Percentiles rank a stretch among this genome's conserved stretches.
Evolutionary conservation across 306 rosid species (phyloP).

Genomic region (Astragalus glycyphyllos): DNA sequence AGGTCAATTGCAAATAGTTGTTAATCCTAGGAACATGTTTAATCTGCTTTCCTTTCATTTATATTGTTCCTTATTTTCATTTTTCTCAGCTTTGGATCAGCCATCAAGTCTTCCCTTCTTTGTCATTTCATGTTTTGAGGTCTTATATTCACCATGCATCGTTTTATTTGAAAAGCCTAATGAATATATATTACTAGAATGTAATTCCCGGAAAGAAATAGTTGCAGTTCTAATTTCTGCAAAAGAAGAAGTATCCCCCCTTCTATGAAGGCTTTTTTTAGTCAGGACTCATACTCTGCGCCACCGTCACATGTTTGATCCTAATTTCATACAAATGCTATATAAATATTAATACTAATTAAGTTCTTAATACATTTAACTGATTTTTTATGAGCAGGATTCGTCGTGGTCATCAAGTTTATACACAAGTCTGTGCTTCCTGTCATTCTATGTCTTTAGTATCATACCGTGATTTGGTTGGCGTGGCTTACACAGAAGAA

Average conservation of each 20-base stretch:
- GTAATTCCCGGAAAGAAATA: background rate
- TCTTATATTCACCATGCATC: slow-evolving; percentile 9
- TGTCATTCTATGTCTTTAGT: slow-evolving; percentile 96
- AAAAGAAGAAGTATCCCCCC: slow-evolving; percentile 4
- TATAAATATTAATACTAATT: slow-evolving; percentile 14
- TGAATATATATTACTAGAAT: background rate
- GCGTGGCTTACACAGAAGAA: slow-evolving; percentile 94
- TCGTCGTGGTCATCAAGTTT: slow-evolving; percentile 99
- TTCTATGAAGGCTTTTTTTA: background rate
- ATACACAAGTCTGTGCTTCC: slow-evolving; percentile 91
- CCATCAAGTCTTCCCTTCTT: background rate
- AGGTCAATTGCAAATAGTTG: slow-evolving; percentile 3
- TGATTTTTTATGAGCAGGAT: slow-evolving; percentile 67
- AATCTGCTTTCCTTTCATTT: background rate
- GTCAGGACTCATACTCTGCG: background rate
- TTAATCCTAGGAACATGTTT: slow-evolving; percentile 6
- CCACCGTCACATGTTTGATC: background rate
- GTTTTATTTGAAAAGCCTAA: background rate
- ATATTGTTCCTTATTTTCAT: slow-evolving; percentile 9
- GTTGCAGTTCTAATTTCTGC: background rate
- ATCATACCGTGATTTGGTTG: slow-evolving; percentile 99
- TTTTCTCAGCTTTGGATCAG: background rate
- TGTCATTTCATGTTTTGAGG: slow-evolving; percentile 9
- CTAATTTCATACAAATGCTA: slow-evolving; percentile 14
- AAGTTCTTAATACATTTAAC: background rate